Percentiles rank a stretch among this genome's conserved stretches.
Conservation (phyloP, 495 filamentous ascomycete genomes). For the Talaromyces proteolyticus region DNA sequence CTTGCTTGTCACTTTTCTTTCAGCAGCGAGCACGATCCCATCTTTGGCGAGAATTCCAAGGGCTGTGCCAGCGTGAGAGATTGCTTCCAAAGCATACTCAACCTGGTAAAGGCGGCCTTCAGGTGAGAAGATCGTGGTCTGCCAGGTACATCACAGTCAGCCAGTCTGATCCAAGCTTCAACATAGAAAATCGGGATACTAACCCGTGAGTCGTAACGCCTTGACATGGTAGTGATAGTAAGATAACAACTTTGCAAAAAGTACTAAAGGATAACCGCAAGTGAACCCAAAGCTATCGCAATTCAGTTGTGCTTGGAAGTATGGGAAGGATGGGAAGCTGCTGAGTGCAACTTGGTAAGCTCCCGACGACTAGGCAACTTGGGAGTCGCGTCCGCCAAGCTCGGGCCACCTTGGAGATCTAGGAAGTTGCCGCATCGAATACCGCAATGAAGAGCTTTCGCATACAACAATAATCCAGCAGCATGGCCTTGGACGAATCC, state of each 20-base stretch:
- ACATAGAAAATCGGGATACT: constrained; percentile 21
- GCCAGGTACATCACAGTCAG: constrained; percentile 41
- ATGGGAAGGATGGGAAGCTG: constrained; percentile 1
- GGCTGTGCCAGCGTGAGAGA: constrained; percentile 95
- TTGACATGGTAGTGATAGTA: constrained; percentile 63
- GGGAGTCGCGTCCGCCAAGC: constrained; percentile 44
- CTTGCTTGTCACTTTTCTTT: constrained; percentile 99
- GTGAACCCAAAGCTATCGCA: not conserved
- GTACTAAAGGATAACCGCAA: not conserved
- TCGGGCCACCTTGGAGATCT: constrained; percentile 38
- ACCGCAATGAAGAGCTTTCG: not conserved
- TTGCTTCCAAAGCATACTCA: constrained; percentile 98
- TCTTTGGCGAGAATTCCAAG: constrained; percentile 95
- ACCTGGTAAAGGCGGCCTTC: constrained; percentile 98
- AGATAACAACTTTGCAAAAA: not conserved
- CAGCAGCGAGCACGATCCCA: constrained; percentile 97
- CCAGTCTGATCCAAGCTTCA: constrained; percentile 21
- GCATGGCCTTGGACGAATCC: not conserved
- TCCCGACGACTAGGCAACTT: constrained; percentile 34
- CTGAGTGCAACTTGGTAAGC: constrained; percentile 20
- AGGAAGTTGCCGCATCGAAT: constrained; percentile 15
- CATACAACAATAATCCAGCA: not conserved
- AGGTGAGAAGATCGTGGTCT: constrained; percentile 99
- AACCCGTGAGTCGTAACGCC: constrained; percentile 97
- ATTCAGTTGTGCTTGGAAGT: not conserved